A percentile compares a stretch with the other conserved stretches of the same genome.
phyloP scores from a whole-genome alignment of 1,284 basidiomycete genomes.

The Malassezia psittaci region DNA sequence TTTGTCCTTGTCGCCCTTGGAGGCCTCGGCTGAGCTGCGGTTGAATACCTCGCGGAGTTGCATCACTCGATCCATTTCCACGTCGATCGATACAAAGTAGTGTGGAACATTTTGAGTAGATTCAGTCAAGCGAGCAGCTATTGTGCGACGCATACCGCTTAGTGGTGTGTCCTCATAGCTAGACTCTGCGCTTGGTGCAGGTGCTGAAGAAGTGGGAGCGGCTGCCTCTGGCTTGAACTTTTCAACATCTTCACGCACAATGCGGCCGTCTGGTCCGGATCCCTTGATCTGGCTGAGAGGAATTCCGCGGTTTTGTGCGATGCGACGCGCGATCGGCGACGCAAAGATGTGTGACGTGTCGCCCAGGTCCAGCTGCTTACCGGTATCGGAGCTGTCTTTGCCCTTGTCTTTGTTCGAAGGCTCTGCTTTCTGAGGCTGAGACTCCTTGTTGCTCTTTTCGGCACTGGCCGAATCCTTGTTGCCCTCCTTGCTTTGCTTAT shows the following conservation, averaged over 20 bases:
- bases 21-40: conserved; percentile 50
- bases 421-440: conserved; percentile 19
- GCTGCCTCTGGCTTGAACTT: conserved; percentile 55
- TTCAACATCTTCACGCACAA: conserved; percentile 87
- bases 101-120: conserved; percentile 91
- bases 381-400: conserved; percentile 19
- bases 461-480: conserved; percentile 24
- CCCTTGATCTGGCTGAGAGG: conserved; percentile 86
- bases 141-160: conserved; percentile 86
- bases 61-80: conserved; percentile 92
- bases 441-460: conserved; percentile 21
- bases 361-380: conserved; percentile 40
- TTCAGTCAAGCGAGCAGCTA: conserved; percentile 79
- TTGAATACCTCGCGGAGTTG: conserved; percentile 96
- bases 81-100: conserved; percentile 89
- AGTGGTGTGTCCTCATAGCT: conserved; percentile 86
- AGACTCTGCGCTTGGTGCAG: conserved; percentile 47
- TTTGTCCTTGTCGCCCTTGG: conserved; percentile 52
- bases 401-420: conserved; percentile 30
- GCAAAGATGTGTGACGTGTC: conserved; percentile 62
- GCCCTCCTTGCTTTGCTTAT: conserved; percentile 8
- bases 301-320: conserved; percentile 88
- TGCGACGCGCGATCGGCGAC: conserved; percentile 86
- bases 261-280: conserved; percentile 83
- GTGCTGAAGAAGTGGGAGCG: conserved; percentile 21